phyloP scores from a whole-genome alignment of 2,329 filamentous ascomycete species.

The Pseudogymnoascus sp. region DNA sequence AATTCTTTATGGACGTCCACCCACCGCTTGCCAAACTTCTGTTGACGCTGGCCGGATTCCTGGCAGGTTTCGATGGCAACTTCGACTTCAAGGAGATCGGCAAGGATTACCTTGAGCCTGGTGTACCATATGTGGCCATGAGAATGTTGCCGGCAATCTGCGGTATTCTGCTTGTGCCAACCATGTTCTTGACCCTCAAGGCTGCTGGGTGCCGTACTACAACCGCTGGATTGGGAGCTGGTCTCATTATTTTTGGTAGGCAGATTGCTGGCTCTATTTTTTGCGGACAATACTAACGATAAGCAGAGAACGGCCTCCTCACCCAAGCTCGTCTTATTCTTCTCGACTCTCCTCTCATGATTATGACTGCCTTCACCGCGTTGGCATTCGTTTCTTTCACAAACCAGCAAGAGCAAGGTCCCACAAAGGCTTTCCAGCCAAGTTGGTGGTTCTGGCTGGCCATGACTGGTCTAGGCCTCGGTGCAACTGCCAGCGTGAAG shows the following conservation, averaged over 20 bases:
- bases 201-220: conserved; percentile 80
- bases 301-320: conserved; percentile 80
- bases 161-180: conserved; percentile 80
- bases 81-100: conserved; percentile 99
- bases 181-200: conserved; percentile 92
- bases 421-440: conserved; percentile 75
- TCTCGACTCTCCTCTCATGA: conserved; percentile 88
- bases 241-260: conserved; percentile 82
- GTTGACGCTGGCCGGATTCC: conserved; percentile 87
- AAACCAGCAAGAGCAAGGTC: conserved; percentile 93
- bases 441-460: conserved; percentile 98
- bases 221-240: conserved; percentile 75
- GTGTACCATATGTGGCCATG: conserved; percentile 97
- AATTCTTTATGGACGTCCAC: conserved; percentile 99
- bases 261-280: conserved; percentile 12
- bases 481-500: conserved; percentile 90
- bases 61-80: conserved; percentile 88
- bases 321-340: conserved; percentile 94
- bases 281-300: conserved; percentile 18
- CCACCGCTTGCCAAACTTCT: conserved; percentile 94
- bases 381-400: conserved; percentile 88
- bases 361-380: conserved; percentile 86
- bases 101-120: conserved; percentile 93
- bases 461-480: conserved; percentile 78
- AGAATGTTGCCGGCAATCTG: conserved; percentile 84